Percentiles rank a stretch among this genome's conserved stretches.
These are phyloP conservation scores for Yamadazyma atlantica DNA, from an alignment of 1,139 yeast species.

Conservation along the genomic window DNA sequence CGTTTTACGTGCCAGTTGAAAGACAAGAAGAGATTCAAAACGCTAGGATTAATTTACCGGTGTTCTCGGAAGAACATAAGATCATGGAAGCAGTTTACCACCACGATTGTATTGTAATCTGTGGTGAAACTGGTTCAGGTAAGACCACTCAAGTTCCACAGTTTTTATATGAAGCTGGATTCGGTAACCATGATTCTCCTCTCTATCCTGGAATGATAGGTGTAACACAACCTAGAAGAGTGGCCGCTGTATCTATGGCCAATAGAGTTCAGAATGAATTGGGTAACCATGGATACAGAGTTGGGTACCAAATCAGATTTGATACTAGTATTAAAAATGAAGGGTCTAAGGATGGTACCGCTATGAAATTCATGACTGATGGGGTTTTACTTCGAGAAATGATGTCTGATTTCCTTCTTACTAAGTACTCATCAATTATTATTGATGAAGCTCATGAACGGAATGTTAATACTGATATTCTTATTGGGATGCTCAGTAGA, in stretches of 20 bases:
- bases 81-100: slow-evolving; percentile 96
- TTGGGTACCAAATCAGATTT: slow-evolving; percentile 90
- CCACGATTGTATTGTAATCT: slow-evolving; percentile 84
- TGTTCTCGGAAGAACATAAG: slow-evolving; percentile 84
- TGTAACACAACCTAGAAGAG: slow-evolving; percentile 95
- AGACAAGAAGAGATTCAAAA: slow-evolving; percentile 66
- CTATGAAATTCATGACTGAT: slow-evolving; percentile 95
- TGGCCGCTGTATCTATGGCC: slow-evolving; percentile 98
- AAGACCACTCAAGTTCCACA: slow-evolving; percentile 80
- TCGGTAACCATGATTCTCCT: slow-evolving; percentile 62
- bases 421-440: slow-evolving; percentile 79
- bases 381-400: slow-evolving; percentile 93
- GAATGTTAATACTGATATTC: slow-evolving; percentile 90
- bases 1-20: slow-evolving; percentile 66
- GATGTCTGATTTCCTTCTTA: slow-evolving; percentile 79
- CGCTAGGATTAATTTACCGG: slow-evolving; percentile 76
- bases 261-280: slow-evolving; percentile 80
- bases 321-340: slow-evolving; percentile 69
- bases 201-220: slow-evolving; percentile 88
- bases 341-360: slow-evolving; percentile 54
- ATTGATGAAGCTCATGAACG: slow-evolving; percentile 99
- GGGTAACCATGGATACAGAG: slow-evolving; percentile 74
- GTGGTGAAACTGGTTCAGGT: slow-evolving; percentile 93
- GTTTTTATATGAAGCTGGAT: slow-evolving; percentile 83
- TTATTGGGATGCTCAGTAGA: slow-evolving; percentile 92